Evolutionary conservation across 257 asterid genomes (phyloP), one percentile per base, ranked within the genome.

Genomic region (Eucommia ulmoides): DNA sequence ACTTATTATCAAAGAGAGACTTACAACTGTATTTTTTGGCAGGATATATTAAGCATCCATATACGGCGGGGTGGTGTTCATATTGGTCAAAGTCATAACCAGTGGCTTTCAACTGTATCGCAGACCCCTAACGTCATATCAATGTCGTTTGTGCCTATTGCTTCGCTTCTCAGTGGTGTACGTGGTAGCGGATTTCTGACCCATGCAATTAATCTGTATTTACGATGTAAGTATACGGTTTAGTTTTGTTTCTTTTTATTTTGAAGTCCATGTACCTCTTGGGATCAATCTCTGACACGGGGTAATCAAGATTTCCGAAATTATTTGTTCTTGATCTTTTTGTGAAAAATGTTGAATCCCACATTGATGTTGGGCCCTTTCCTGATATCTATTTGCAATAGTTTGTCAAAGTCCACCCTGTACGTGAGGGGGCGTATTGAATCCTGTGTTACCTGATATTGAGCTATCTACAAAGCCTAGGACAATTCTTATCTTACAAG

Each of bases 71-170:
- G 97, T 55, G 97, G 97, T 57, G 20, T 72, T 53, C 83, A 84
- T 67, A 60, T 42, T 23, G 81, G 86, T 51, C 99, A 83, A 70
- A 81, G 93, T 58, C 98, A 89, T 68, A 68, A 76, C 22, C 74
- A 76, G 59, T 89, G 98, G 98, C 88, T 89, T 62, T 77, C 96
- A 23, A 82, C 96, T 7, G 91, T 89, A 50, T 76, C 88, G 20
- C 80, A 80, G 49, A 55, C 70, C 65, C 98, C 98, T 14, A 80
- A 89, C 65, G 96, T 67, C 56, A 77, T 82, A 73, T 82, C 98
- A 15, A 85, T 89, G 96, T 76, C 96, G 20, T 77, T 82, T 61
- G 94, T 89, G 71, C 98, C 98, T 33, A 82, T 89, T 23, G 81
- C 75, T 42, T 89, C 98, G 19, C 84, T 89, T 41, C 61, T 82